Evolutionary conservation across 306 rosid species (phyloP).

Genomic region (Gleditsia sinensis): DNA sequence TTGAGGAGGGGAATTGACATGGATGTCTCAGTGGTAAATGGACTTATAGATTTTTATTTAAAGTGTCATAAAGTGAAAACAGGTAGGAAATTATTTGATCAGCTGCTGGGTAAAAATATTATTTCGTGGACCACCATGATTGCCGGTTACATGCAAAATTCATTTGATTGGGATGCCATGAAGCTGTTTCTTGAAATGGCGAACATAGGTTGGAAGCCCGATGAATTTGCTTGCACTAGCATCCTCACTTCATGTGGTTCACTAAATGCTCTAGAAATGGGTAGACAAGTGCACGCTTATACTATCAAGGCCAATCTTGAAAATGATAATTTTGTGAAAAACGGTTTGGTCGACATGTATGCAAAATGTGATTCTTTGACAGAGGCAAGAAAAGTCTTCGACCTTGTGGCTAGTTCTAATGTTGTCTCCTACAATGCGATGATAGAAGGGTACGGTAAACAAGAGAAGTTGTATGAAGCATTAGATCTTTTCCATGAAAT

Average conservation of each 20-base stretch:
- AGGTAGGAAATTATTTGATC: constrained; percentile 60
- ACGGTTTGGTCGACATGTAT: constrained; percentile 90
- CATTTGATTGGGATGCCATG: constrained; percentile 65
- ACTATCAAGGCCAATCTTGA: constrained; percentile 65
- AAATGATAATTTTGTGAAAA: constrained; percentile 70
- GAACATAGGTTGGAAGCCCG: constrained; percentile 62
- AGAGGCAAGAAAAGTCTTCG: constrained; percentile 71
- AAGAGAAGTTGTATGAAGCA: constrained; percentile 61
- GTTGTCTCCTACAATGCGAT: constrained; percentile 87
- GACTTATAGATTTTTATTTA: constrained; percentile 70
- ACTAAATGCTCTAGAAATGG: constrained; percentile 55
- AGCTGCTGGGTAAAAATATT: constrained; percentile 51
- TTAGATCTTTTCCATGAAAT: constrained; percentile 62
- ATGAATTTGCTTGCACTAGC: constrained; percentile 80
- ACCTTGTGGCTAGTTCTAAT: constrained; percentile 51
- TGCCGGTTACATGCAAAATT: constrained; percentile 91
- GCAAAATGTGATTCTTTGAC: constrained; percentile 72
- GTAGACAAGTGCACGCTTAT: constrained; percentile 82
- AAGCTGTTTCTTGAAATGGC: constrained; percentile 68
- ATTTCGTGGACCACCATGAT: constrained; percentile 94
- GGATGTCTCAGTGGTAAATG: constrained; percentile 78
- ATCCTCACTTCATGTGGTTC: constrained; percentile 88
- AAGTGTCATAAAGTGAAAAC: constrained; percentile 71
- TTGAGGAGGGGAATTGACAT: constrained; percentile 61
- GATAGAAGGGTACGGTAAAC: constrained; percentile 86